Conservation (phyloP, 2,329 filamentous ascomycete genomes). For the Cercospora sp. region DNA sequence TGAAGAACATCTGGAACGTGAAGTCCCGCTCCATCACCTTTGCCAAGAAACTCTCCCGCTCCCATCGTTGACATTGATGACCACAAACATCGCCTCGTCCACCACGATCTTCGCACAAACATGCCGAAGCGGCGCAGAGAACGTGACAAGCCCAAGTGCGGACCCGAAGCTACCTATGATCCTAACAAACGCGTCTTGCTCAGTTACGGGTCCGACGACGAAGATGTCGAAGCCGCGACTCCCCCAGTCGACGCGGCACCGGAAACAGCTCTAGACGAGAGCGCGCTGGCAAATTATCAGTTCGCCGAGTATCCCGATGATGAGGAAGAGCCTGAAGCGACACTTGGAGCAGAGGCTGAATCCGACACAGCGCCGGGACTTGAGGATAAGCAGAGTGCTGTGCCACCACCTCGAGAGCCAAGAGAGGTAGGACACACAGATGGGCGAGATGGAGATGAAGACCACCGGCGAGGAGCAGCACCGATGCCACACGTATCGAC, state of each 20-base stretch:
- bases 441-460: background rate
- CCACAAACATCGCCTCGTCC: background rate
- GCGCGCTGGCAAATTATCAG: constrained; percentile 23
- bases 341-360: constrained; percentile 2
- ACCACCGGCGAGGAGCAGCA: background rate
- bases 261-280: constrained; percentile 6
- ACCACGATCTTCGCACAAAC: constrained; percentile 5
- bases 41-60: constrained; percentile 16
- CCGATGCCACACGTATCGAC: background rate
- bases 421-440: background rate
- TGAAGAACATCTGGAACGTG: background rate
- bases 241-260: background rate
- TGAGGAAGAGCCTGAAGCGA: constrained; percentile 18
- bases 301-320: constrained; percentile 22
- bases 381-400: constrained; percentile 1
- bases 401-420: background rate
- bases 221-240: constrained; percentile 19
- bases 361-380: background rate
- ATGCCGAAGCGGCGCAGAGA: constrained; percentile 37
- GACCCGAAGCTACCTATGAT: constrained; percentile 34
- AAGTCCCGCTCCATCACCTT: background rate
- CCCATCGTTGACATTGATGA: constrained; percentile 15
- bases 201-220: constrained; percentile 38
- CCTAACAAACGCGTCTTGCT: constrained; percentile 39
- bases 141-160: constrained; percentile 37